phyloP scores from a whole-genome alignment of 2,329 filamentous ascomycete species.

The Pezicula radicicola region DNA sequence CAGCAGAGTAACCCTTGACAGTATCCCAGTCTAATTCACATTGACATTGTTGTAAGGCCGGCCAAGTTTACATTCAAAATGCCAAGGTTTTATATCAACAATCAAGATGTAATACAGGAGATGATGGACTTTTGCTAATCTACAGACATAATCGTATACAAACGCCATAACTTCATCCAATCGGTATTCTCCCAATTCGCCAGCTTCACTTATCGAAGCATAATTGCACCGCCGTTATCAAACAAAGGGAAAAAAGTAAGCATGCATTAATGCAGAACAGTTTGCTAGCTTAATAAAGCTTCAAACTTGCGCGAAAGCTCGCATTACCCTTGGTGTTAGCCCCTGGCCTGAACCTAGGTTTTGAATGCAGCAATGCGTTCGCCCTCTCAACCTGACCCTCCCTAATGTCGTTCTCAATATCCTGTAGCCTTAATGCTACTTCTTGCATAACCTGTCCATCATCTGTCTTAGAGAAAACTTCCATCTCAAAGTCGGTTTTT shows the following conservation, averaged over 20 bases:
- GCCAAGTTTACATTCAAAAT: too few relatives aligned
- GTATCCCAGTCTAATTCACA: too few relatives aligned
- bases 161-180: not conserved
- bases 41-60: too few relatives aligned
- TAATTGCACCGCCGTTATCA: too few relatives aligned
- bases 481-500: slow-evolving; percentile 32
- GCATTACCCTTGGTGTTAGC: slow-evolving; percentile 10
- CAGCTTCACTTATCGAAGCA: slow-evolving; percentile 4
- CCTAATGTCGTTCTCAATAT: slow-evolving; percentile 23
- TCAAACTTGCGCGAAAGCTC: slow-evolving; percentile 13
- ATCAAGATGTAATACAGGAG: too few relatives aligned
- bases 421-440: slow-evolving; percentile 16
- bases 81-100: too few relatives aligned
- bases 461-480: slow-evolving; percentile 24
- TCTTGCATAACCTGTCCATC: slow-evolving; percentile 18
- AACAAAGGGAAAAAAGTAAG: too few relatives aligned
- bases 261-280: too few relatives aligned
- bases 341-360: slow-evolving; percentile 16
- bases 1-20: too few relatives aligned
- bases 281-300: slow-evolving; percentile 3
- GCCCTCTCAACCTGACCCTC: slow-evolving; percentile 24
- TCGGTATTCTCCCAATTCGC: slow-evolving; percentile 1
- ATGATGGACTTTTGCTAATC: too few relatives aligned
- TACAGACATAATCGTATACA: not conserved
- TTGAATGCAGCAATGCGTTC: slow-evolving; percentile 18